Evolutionary conservation across 129 eudicot genomes (phyloP), one percentile per base, ranked within the genome.

Genomic region (Chrysanthemum lavandulifolium): DNA sequence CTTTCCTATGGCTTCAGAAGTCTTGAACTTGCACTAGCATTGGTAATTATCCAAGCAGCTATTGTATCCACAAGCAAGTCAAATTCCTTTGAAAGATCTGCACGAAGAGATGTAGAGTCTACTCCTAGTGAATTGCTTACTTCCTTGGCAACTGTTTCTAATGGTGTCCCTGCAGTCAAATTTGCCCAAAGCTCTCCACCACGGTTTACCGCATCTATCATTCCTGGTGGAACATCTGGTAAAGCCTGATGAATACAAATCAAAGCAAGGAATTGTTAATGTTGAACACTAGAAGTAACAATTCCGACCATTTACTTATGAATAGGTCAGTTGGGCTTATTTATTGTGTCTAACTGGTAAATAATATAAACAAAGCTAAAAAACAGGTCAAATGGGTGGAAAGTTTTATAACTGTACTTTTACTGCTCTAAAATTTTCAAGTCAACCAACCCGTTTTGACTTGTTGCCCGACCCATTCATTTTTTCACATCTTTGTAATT

Each of bases 181-280:
- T 73, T 87, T 45, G 87, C 90, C 82, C 89, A 82, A 55, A 93
- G 59, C 82, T 90, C 96, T 70, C 98, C 88, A 65, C 98, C 86
- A 12, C 92, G 84, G 76, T 86, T 93, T 16, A 90, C 97, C 48
- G 97, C 98, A 81, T 93, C 96, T 36, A 87, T 82, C 97, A 93
- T 87, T 67, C 81, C 95, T 9, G 97, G 98, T 1, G 98, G 97
- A 27, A 93, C 96, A 82, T 93, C 93, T 15, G 98, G 98, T 13
- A 93, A 76, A 61, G 77, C 97, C 98, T 93, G 86, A 65, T 75
- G 57, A 43, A 72, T 13, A 59, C 31, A 71, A 33, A 56, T 62
- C 72, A 47, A 49, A 31, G 18, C 61, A 6, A 66, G 68, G 60
- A 23, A 57, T 57, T 68, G 64, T 65, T 54, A 12, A 66, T 65